Evolutionary conservation across 2,329 filamentous ascomycete genomes (phyloP), one percentile per base, ranked within the genome.

Genomic region (Epichloe gansuensis): DNA sequence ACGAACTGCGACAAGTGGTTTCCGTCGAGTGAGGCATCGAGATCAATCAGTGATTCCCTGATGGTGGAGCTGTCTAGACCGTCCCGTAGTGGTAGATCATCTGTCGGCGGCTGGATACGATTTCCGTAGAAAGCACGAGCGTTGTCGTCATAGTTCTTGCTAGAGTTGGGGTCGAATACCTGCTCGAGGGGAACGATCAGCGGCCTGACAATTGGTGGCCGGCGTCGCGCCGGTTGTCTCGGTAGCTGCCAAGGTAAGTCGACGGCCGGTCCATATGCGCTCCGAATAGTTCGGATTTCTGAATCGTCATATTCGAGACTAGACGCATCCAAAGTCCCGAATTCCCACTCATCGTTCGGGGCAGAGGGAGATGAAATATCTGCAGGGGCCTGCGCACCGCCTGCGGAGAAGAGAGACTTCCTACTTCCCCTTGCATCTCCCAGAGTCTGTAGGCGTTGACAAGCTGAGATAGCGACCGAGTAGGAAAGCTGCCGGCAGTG

Each of bases 391-490:
- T 81, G 78, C 2, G 80, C 81, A 54, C 81, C 82, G 21, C 77
- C 77, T 3, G 73, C 67, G 5, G 75, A 75, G 57, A 85, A 85
- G 1, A 85, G 70, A 15, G 82, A 85, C 56, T 78, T 80, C 45
- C 87, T 78, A 58, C 80, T 80, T 31, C 86, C 86, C 87, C 87
- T 59, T 81, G 77, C 7, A 82, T 77, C 65, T 91, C 86, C 87
- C 87, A 91, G 17, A 83, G 63, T 62, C 82, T 84, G 68, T 86
- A 91, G 12, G 80, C 82, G 57, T 81, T 79, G 9, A 91, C 83
- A 1, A 91, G 73, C 55, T 81, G 74, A 2, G 80, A 71, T 2
- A 91, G 75, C 5, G 74, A 76, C 0, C 76, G 76, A 0, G 82
- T 81, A 0, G 87, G 86, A 60, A 86, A 83, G 45, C 71, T 71